Evolutionary conservation across 108 stramenopile species (phyloP).

Genomic region (Tribonema minus): DNA sequence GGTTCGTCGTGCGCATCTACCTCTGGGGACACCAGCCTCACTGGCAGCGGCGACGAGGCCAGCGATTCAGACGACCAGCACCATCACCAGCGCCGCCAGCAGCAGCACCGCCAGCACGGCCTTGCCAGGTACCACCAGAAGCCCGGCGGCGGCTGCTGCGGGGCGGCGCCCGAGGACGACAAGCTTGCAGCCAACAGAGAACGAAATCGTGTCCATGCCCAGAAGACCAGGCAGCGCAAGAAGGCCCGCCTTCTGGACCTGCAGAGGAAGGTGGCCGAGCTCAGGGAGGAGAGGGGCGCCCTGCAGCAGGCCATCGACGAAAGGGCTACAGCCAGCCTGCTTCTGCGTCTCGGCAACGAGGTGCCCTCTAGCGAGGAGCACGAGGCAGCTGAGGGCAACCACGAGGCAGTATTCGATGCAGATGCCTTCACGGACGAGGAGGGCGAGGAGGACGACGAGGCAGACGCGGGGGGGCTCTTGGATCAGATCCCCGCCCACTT

Average conservation of each 20-base stretch:
- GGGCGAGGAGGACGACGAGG: not conserved
- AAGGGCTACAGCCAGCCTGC: slow-evolving; percentile 75
- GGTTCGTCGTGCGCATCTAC: too few species aligned
- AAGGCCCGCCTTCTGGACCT: slow-evolving; percentile 76
- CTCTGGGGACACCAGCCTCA: too few species aligned
- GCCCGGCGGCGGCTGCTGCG: too few species aligned
- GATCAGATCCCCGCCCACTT: not conserved
- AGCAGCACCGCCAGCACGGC: too few species aligned
- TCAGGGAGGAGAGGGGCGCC: slow-evolving; percentile 62
- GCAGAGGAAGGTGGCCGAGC: slow-evolving; percentile 63
- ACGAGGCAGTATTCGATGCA: not conserved
- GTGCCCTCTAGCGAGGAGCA: not conserved
- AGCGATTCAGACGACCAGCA: too few species aligned
- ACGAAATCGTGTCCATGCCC: slow-evolving; percentile 84
- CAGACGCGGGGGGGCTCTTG: not conserved
- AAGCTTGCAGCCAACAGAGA: too few species aligned
- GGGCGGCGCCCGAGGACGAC: too few species aligned
- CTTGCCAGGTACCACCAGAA: too few species aligned
- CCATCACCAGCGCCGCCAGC: too few species aligned
- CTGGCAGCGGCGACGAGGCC: too few species aligned
- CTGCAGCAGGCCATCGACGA: slow-evolving; percentile 73
- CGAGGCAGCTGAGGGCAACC: not conserved
- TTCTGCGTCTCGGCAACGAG: slow-evolving; percentile 61
- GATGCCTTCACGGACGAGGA: not conserved
- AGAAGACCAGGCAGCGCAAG: slow-evolving; percentile 76